Conservation (phyloP, 2,329 filamentous ascomycete genomes). For the Neopestalotiopsis sp. region DNA sequence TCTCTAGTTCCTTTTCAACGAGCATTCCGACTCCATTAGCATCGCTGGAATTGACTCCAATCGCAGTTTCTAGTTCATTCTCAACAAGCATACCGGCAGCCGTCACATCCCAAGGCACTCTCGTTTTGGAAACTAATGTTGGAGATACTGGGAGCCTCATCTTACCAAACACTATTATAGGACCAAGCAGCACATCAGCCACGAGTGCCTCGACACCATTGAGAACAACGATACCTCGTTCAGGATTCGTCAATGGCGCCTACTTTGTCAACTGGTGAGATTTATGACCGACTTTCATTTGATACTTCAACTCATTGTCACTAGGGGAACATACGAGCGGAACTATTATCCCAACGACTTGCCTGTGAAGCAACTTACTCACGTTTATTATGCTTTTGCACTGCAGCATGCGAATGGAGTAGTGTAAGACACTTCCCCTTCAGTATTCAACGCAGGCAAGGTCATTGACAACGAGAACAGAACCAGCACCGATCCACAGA, state of each 20-base stretch:
- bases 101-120: background rate
- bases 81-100: background rate
- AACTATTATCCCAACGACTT: conserved; percentile 5
- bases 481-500: background rate
- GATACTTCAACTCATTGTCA: background rate
- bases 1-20: background rate
- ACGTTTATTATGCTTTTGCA: conserved; percentile 10
- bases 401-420: background rate
- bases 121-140: background rate
- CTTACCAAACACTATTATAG: background rate
- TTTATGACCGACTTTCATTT: rapidly evolving
- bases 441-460: too few species aligned
- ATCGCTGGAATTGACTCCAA: background rate
- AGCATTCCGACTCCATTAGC: too few species aligned
- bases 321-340: background rate
- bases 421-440: background rate
- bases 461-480: background rate
- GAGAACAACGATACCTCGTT: background rate
- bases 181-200: background rate
- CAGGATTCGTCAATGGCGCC: conserved; percentile 8
- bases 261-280: conserved; percentile 8
- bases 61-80: background rate
- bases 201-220: background rate
- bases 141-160: too few species aligned
- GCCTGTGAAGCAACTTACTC: background rate